These are phyloP conservation scores for Cucurbita ficifolia DNA, from an alignment of 306 rosid genomes.

Conservation along the genomic window DNA sequence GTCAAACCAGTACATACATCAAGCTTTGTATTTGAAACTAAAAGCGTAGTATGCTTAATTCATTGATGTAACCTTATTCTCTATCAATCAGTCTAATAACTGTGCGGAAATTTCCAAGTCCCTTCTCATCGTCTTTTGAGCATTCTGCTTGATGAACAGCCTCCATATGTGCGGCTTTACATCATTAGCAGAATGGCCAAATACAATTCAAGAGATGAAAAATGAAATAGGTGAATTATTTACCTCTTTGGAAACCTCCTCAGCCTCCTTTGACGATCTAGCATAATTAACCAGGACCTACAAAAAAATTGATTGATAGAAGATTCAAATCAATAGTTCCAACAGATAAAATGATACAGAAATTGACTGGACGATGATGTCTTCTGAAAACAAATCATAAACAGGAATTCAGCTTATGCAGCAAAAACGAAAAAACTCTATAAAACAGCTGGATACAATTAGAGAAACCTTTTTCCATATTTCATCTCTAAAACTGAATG, in stretches of 20 bases:
- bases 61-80: neutral
- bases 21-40: neutral
- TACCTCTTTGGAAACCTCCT: constrained; percentile 87
- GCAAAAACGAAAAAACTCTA: neutral
- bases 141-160: neutral
- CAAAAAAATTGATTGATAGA: constrained; percentile 4
- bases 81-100: neutral
- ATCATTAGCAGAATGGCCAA: neutral
- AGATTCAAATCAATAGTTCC: neutral
- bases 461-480: neutral
- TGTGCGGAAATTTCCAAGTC: neutral
- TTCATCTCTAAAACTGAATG: neutral
- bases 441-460: neutral
- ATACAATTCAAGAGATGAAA: neutral
- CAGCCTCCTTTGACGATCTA: constrained; percentile 88
- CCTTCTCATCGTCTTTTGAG: neutral
- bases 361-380: neutral
- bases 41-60: neutral
- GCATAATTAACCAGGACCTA: constrained; percentile 90
- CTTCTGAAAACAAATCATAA: neutral
- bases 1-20: neutral
- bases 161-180: neutral
- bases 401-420: neutral
- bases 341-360: neutral
- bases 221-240: neutral